Percentiles rank a stretch among this genome's conserved stretches.
Evolutionary conservation across 2,329 filamentous ascomycete species (phyloP).

Genomic region (Diaporthe batatas): DNA sequence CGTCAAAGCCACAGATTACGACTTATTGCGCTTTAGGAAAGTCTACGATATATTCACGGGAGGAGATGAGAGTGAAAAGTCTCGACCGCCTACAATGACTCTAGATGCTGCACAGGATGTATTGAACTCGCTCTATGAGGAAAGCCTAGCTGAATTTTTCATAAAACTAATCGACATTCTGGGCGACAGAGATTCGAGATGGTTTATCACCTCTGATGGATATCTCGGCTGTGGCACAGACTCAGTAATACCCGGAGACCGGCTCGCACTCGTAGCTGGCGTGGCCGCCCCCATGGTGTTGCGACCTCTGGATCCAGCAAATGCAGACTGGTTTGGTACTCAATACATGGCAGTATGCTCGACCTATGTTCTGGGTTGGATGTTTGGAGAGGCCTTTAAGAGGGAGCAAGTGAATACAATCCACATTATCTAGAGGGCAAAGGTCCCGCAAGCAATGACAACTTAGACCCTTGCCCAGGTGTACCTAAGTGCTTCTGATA

Average conservation of each 20-base stretch:
- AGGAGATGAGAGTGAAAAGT: not conserved
- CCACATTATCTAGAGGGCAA: not conserved
- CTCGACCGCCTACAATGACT: not conserved
- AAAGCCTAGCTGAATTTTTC: not conserved
- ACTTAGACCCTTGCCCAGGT: no score
- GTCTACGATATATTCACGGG: not conserved
- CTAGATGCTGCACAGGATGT: not conserved
- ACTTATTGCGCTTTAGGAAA: not conserved
- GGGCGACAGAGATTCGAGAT: not conserved
- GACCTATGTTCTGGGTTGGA: conserved; percentile 17
- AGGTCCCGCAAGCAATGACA: not conserved
- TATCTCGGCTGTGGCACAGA: conserved; percentile 2
- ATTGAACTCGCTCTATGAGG: not conserved
- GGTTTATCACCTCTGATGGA: not conserved
- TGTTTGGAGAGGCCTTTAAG: not conserved
- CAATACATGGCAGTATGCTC: conserved; percentile 5
- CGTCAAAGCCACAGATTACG: not conserved
- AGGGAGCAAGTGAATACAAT: not conserved
- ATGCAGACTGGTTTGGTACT: not conserved
- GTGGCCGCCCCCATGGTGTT: conserved; percentile 2
- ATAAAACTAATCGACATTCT: not conserved
- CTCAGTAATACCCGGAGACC: not conserved
- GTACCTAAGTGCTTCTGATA: no score
- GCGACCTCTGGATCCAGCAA: not conserved
- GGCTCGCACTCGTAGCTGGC: not conserved